Evolutionary conservation across 2,329 filamentous ascomycete genomes (phyloP).

Genomic region (Salinomyces thailandicus): DNA sequence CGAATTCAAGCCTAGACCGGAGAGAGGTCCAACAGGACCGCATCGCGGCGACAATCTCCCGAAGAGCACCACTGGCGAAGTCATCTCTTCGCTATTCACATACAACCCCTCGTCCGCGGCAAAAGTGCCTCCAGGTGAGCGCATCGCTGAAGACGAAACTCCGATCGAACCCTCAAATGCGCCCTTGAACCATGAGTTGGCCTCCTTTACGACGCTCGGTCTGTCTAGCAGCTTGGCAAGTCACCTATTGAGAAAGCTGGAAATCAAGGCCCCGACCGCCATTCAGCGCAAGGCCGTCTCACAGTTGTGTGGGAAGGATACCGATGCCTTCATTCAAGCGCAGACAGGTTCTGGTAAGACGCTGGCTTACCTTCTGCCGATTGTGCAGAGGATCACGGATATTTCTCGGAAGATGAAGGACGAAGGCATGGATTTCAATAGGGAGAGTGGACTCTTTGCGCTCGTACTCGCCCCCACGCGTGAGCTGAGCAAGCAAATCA

Average conservation of each 20-base stretch:
- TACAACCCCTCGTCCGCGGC: conserved; percentile 62
- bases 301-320: conserved; percentile 67
- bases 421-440: conserved; percentile 47
- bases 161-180: conserved; percentile 76
- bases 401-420: conserved; percentile 48
- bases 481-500: conserved; percentile 90
- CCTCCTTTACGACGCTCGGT: conserved; percentile 77
- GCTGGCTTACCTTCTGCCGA: conserved; percentile 83
- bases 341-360: conserved; percentile 98
- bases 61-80: conserved; percentile 23
- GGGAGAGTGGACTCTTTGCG: conserved; percentile 84
- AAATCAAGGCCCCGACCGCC: conserved; percentile 80
- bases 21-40: background rate
- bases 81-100: conserved; percentile 87
- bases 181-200: conserved; percentile 70
- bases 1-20: conserved; percentile 3
- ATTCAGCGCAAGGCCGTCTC: conserved; percentile 87
- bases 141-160: conserved; percentile 33
- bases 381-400: conserved; percentile 77
- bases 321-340: conserved; percentile 90
- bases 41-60: conserved; percentile 7
- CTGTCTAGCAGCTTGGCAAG: conserved; percentile 69
- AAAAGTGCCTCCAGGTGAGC: conserved; percentile 33
- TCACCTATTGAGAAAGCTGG: conserved; percentile 75
- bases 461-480: conserved; percentile 89